A percentile compares a stretch with the other conserved stretches of the same genome.
These are phyloP conservation scores for Trichoderma aggressivum DNA, from an alignment of 2,329 filamentous ascomycete species.

Conservation along the genomic window DNA sequence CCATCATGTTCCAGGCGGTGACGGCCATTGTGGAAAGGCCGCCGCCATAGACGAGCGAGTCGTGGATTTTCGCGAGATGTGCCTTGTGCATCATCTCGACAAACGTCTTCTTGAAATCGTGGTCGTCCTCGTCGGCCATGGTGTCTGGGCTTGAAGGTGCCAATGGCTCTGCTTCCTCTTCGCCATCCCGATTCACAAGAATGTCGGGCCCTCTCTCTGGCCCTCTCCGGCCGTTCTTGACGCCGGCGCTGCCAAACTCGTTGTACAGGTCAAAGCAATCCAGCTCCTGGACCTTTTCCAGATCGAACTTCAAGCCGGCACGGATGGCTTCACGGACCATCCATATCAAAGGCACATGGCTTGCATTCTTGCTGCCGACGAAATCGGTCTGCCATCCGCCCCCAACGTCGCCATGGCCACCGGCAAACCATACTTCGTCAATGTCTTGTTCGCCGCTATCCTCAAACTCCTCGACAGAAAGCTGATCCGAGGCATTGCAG, in stretches of 20 bases:
- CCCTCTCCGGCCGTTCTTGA: not conserved
- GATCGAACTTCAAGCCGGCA: constrained; percentile 69
- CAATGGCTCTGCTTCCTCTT: constrained; percentile 19
- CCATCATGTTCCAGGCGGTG: constrained; percentile 72
- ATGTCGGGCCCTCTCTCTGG: constrained; percentile 25
- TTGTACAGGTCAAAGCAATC: constrained; percentile 45
- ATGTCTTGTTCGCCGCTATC: constrained; percentile 62
- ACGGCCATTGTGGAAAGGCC: constrained; percentile 57
- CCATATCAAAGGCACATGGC: constrained; percentile 66
- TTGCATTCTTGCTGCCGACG: constrained; percentile 58
- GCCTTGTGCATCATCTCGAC: constrained; percentile 57
- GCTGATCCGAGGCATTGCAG: constrained; percentile 5
- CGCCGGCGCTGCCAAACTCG: not conserved
- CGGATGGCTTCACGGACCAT: constrained; percentile 59
- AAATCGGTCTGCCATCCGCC: constrained; percentile 66
- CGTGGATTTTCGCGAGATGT: constrained; percentile 58
- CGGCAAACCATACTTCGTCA: constrained; percentile 77
- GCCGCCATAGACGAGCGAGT: constrained; percentile 63
- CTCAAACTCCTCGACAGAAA: constrained; percentile 15
- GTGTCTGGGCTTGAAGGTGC: constrained; percentile 23
- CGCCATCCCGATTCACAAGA: constrained; percentile 16
- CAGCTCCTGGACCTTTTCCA: constrained; percentile 63
- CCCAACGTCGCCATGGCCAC: constrained; percentile 74
- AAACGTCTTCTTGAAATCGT: constrained; percentile 41
- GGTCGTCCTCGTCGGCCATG: constrained; percentile 23